Evolutionary conservation across 257 asterid genomes (phyloP).

Genomic region (Solanum arcanum): DNA sequence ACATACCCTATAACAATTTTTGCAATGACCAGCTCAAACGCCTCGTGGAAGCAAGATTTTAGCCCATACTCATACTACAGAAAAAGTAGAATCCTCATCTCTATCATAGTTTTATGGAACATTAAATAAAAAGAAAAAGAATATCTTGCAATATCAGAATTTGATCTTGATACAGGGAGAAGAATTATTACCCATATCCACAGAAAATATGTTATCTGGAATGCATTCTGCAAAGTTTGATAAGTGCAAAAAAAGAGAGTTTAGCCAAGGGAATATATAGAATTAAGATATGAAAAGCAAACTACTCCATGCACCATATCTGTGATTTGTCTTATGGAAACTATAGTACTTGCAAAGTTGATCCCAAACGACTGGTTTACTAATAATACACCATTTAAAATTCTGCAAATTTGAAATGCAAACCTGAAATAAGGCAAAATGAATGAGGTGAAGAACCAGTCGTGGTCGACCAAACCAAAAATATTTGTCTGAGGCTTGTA

Average conservation of each 20-base stretch:
- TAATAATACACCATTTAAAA: neutral
- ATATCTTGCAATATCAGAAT: neutral
- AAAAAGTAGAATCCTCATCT: neutral
- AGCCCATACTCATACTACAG: slow-evolving; percentile 68
- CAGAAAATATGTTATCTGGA: slow-evolving; percentile 71
- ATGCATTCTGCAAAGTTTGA: slow-evolving; percentile 54
- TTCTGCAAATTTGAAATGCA: neutral
- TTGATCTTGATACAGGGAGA: neutral
- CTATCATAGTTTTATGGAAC: neutral
- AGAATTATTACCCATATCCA: slow-evolving; percentile 76
- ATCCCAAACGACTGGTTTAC: neutral
- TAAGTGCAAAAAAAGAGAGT: neutral
- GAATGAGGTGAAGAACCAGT: slow-evolving; percentile 66
- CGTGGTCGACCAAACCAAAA: slow-evolving; percentile 83
- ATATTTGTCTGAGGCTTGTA: slow-evolving; percentile 67
- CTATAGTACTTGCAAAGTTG: neutral
- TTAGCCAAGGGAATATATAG: neutral
- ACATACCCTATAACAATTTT: slow-evolving; percentile 68
- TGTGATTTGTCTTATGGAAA: neutral
- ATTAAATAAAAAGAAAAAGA: neutral
- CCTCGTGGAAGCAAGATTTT: slow-evolving; percentile 65
- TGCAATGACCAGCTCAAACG: slow-evolving; percentile 29
- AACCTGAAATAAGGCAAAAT: slow-evolving; percentile 87
- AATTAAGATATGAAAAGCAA: neutral
- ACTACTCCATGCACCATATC: neutral